phyloP scores from a whole-genome alignment of 495 filamentous ascomycete species.

The Aspergillus leporis region DNA sequence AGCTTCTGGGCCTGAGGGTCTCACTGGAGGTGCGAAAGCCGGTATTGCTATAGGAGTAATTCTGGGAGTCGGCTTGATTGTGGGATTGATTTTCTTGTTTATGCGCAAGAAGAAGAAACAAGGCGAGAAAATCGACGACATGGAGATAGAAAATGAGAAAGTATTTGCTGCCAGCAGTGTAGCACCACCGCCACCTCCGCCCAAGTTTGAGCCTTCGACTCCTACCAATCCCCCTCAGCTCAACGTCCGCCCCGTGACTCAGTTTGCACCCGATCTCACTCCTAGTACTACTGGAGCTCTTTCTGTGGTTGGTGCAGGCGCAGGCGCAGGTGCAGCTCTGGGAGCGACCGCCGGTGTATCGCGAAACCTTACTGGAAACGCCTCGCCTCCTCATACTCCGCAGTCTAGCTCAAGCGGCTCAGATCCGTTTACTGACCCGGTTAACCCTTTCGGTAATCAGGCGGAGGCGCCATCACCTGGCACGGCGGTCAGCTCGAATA shows the following conservation, averaged over 20 bases:
- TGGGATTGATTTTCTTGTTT: slow-evolving; percentile 64
- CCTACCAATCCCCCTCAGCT: slow-evolving; percentile 73
- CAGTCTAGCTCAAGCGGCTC: slow-evolving; percentile 44
- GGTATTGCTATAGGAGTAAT: slow-evolving; percentile 81
- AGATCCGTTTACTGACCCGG: slow-evolving; percentile 49
- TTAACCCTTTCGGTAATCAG: slow-evolving; percentile 55
- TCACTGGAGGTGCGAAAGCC: slow-evolving; percentile 71
- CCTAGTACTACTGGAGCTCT: slow-evolving; percentile 41
- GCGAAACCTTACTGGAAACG: slow-evolving; percentile 40
- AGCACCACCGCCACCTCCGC: slow-evolving; percentile 37
- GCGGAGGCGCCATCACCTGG: slow-evolving; percentile 39
- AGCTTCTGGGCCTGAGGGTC: slow-evolving; percentile 40
- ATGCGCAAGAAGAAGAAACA: slow-evolving; percentile 60
- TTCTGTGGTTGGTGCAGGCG: slow-evolving; percentile 37
- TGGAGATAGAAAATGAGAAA: slow-evolving; percentile 61
- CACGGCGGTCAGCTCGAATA: slow-evolving; percentile 10
- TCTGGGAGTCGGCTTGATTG: slow-evolving; percentile 60
- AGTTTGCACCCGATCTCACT: slow-evolving; percentile 74
- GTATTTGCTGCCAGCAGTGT: slow-evolving; percentile 34
- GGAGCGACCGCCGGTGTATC: slow-evolving; percentile 29
- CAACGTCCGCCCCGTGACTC: slow-evolving; percentile 82
- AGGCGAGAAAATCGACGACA: slow-evolving; percentile 32
- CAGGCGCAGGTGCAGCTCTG: slow-evolving; percentile 28
- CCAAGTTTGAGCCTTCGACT: slow-evolving; percentile 20
- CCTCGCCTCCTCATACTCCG: slow-evolving; percentile 37